Conservation (phyloP, 1,139 yeast species). For the Diutina catenulata region DNA sequence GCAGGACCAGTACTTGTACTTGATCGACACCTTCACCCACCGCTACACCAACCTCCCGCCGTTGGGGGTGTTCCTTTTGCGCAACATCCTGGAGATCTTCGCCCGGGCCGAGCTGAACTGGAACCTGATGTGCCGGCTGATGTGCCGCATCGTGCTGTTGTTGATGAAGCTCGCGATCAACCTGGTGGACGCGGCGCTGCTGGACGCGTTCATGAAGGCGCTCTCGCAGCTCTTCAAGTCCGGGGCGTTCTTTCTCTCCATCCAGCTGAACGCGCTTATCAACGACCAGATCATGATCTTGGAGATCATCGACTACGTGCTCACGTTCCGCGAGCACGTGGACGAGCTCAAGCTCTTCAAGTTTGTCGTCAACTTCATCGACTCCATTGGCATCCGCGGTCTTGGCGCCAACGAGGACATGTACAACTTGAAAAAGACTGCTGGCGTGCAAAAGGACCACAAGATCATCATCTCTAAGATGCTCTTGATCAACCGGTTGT, state of each 20-base stretch:
- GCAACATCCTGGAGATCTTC: constrained; percentile 35
- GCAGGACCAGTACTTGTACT: constrained; percentile 48
- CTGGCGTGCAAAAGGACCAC: constrained; percentile 31
- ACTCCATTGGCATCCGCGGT: constrained; percentile 44
- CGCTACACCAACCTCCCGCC: constrained; percentile 26
- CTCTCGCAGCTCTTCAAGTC: constrained; percentile 25
- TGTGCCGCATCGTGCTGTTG: constrained; percentile 47
- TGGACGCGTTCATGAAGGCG: constrained; percentile 21
- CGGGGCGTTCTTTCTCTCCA: constrained; percentile 34
- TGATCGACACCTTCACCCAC: constrained; percentile 38
- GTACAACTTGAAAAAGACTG: constrained; percentile 17
- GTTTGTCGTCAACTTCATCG: constrained; percentile 31
- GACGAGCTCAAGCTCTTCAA: constrained; percentile 27
- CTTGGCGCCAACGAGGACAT: constrained; percentile 31
- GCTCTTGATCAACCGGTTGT: constrained; percentile 45
- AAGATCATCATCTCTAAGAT: constrained; percentile 46
- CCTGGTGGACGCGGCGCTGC: constrained; percentile 15
- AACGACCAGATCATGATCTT: constrained; percentile 50
- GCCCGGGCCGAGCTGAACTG: constrained; percentile 41
- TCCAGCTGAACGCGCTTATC: constrained; percentile 34
- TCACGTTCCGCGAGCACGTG: constrained; percentile 29
- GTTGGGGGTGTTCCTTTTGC: constrained; percentile 40
- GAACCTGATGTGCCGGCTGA: constrained; percentile 52
- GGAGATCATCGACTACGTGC: constrained; percentile 45
- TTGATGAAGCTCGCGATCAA: constrained; percentile 31